Conservation (phyloP, 371 early-diverging fungal genomes). For the Mucor racemosus region DNA sequence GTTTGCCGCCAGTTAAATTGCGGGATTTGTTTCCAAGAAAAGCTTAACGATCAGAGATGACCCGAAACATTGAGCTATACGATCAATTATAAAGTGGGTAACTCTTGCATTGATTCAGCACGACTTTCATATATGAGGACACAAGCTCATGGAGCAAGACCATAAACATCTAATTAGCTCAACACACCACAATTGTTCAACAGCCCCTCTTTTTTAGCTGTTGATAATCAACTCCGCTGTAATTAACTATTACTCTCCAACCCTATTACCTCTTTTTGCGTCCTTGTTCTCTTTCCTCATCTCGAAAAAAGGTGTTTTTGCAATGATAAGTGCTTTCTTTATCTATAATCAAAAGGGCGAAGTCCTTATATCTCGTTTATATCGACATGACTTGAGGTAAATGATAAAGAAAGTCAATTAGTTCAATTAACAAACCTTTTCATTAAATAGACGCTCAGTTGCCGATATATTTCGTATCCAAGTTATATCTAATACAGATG, state of each 20-base stretch:
- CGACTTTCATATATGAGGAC: neutral
- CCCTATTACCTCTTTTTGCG: slow-evolving; percentile 1
- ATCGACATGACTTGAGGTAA: slow-evolving; percentile 94
- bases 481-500: slow-evolving; percentile 90
- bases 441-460: slow-evolving; percentile 79
- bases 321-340: slow-evolving; percentile 90
- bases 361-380: slow-evolving; percentile 95
- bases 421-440: neutral
- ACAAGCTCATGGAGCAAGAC: neutral
- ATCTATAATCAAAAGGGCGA: slow-evolving; percentile 97
- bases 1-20: too few species aligned
- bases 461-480: slow-evolving; percentile 97
- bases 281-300: slow-evolving; percentile 14
- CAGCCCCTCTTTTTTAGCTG: neutral
- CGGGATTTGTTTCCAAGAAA: too few species aligned
- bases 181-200: neutral
- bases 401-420: neutral
- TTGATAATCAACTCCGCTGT: neutral
- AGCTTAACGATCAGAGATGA: too few species aligned
- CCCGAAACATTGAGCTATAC: too few species aligned
- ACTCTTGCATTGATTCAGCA: too few species aligned
- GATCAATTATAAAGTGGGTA: too few species aligned
- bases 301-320: slow-evolving; percentile 7
- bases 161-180: slow-evolving; percentile 2
- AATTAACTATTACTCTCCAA: neutral